Evolutionary conservation across 495 filamentous ascomycete genomes (phyloP).

Genomic region (Viridothelium virens): DNA sequence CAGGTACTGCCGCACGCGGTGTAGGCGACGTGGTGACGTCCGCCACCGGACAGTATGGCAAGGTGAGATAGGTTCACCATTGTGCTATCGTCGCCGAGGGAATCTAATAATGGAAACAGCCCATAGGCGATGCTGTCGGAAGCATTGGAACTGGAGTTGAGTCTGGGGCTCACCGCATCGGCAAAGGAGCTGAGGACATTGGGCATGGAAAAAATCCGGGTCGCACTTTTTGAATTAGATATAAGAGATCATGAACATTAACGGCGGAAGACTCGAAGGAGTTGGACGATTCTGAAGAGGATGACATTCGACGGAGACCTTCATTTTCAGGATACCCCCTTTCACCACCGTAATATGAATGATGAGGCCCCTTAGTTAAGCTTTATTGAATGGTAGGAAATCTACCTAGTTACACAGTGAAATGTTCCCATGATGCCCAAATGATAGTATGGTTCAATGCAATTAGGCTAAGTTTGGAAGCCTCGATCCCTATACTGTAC

Average conservation of each 20-base stretch:
- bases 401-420: too few species aligned
- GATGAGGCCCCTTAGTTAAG: too few species aligned
- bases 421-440: too few species aligned
- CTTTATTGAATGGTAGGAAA: too few species aligned
- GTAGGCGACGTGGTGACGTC: slow-evolving; percentile 6
- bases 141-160: slow-evolving; percentile 9
- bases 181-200: slow-evolving; percentile 9
- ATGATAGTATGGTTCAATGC: background rate
- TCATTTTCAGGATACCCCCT: background rate
- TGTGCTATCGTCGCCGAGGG: background rate
- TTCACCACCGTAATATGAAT: background rate
- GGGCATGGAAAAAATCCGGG: slow-evolving; percentile 5
- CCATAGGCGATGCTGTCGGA: slow-evolving; percentile 1
- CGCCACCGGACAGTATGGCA: slow-evolving; percentile 1
- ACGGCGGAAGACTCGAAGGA: background rate
- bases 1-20: background rate
- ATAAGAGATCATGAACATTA: background rate
- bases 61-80: background rate
- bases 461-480: background rate
- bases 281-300: background rate
- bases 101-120: background rate
- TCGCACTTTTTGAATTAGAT: background rate
- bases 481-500: background rate
- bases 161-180: background rate
- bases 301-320: background rate